A percentile compares a stretch with the other conserved stretches of the same genome.
Evolutionary conservation across 805 yeast genomes (phyloP).

Genomic region (Metschnikowia colocasiae): DNA sequence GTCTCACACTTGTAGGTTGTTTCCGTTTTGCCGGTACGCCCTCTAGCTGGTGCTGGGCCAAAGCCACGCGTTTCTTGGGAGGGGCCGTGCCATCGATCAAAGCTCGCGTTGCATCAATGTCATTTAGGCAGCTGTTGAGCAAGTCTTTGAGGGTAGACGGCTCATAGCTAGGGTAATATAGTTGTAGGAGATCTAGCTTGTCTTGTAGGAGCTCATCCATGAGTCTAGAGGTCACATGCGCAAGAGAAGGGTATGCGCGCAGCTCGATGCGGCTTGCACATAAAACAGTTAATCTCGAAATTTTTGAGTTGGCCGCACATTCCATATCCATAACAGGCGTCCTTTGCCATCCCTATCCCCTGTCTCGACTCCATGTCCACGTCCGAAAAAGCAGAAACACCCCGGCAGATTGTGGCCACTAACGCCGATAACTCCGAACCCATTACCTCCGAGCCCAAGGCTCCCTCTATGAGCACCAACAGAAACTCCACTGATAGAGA

Average conservation of each 20-base stretch:
- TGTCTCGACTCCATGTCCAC: slow-evolving; percentile 6
- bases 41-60: slow-evolving; percentile 12
- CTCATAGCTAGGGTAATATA: slow-evolving; percentile 43
- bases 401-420: slow-evolving; percentile 10
- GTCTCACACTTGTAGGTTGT: neutral
- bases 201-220: slow-evolving; percentile 17
- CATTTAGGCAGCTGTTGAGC: slow-evolving; percentile 51
- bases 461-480: slow-evolving; percentile 13
- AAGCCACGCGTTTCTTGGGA: slow-evolving; percentile 16
- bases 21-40: neutral
- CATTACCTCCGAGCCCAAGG: slow-evolving; percentile 16
- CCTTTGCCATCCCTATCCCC: neutral
- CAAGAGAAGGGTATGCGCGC: slow-evolving; percentile 5
- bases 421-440: slow-evolving; percentile 7
- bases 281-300: neutral
- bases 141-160: slow-evolving; percentile 46
- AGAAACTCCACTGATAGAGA: slow-evolving; percentile 8
- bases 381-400: slow-evolving; percentile 1
- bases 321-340: neutral
- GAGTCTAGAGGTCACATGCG: neutral
- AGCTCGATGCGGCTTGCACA: slow-evolving; percentile 5
- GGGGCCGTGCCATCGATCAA: slow-evolving; percentile 35
- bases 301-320: slow-evolving; percentile 2
- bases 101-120: slow-evolving; percentile 38
- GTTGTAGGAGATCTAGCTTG: slow-evolving; percentile 35